These are phyloP conservation scores for Psilocybe mexicana DNA, from an alignment of 1,284 basidiomycete species.

Conservation along the genomic window DNA sequence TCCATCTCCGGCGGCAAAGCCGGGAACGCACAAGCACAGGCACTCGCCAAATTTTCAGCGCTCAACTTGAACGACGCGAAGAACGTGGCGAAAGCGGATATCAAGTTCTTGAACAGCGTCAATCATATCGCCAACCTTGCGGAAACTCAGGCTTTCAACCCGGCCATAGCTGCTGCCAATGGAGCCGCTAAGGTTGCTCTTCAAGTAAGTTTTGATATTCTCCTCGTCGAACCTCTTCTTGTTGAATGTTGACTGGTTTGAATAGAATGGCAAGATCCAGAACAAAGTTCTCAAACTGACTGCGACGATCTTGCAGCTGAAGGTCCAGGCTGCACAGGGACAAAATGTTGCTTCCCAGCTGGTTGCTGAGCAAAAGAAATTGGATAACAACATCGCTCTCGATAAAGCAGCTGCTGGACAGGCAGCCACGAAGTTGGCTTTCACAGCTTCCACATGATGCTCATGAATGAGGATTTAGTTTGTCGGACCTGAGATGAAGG, in stretches of 20 bases:
- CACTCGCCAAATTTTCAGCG: slow-evolving; percentile 9
- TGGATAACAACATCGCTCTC: slow-evolving; percentile 12
- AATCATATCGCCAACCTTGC: slow-evolving; percentile 16
- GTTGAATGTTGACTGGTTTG: not conserved
- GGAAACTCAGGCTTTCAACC: slow-evolving; percentile 9
- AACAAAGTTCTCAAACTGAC: slow-evolving; percentile 17
- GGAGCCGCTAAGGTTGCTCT: slow-evolving; percentile 8
- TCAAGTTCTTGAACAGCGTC: slow-evolving; percentile 15
- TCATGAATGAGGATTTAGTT: not conserved
- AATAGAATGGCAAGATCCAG: slow-evolving; percentile 16
- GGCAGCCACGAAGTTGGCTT: slow-evolving; percentile 2
- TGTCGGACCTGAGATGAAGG: too few relatives aligned
- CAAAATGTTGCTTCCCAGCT: not conserved
- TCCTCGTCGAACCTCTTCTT: not conserved
- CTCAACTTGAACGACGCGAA: slow-evolving; percentile 11
- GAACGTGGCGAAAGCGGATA: slow-evolving; percentile 9
- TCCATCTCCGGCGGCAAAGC: slow-evolving; percentile 13
- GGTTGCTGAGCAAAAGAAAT: slow-evolving; percentile 8
- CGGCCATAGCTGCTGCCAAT: not conserved
- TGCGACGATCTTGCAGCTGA: slow-evolving; percentile 10
- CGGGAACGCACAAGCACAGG: slow-evolving; percentile 11
- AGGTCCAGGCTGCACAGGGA: slow-evolving; percentile 11
- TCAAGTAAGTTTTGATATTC: not conserved
- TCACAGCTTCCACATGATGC: slow-evolving; percentile 3
- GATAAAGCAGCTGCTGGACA: slow-evolving; percentile 10